Evolutionary conservation across 352 stramenopile species (phyloP), one percentile per base, ranked within the genome.

Genomic region (Pseudoperonospora humuli): DNA sequence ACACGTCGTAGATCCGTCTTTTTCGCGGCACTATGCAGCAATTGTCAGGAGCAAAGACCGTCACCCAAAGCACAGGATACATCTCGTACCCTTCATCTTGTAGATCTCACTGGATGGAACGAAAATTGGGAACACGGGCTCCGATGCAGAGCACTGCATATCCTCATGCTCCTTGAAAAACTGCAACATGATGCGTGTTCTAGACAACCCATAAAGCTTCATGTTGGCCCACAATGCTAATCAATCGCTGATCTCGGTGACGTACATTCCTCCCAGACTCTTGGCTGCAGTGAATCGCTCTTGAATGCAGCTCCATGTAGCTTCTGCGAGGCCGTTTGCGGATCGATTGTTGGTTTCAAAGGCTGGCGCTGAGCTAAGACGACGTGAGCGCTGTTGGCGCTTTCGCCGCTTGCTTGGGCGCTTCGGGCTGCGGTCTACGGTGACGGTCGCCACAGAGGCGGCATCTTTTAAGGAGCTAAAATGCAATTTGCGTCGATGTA

Each of bases 1-100:
- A 51, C 7, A 86, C 76, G 40, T 89, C 76, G 40, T 89, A 89
- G 7, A 85, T 77, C 3, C 76, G 57, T 38, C 76, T 66, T 39
- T 89, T 89, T 26, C 72, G 58, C 24, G 71, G 62, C 24, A 83
- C 76, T 88, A 35, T 21, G 25, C 23, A 54, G 47, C 27, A 8
- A 28, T 34, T 31, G 51, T 45, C 33, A 55, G 19, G 20, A 54
- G 14, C 14, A 40, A 21, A 24, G 39, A 4, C 19, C 24, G 18
- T 31, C 9, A 36, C 26, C 18, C 11, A 19, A 23, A 13, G n/a
- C 52, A 35, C 29, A 52, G 17, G 28, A 41, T n/a, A 33, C 19
- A 59, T 7, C 15, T 14, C 50, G 39, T 61, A 84, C 74, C 64
- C 21, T 86, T 61, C 64, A 86, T 81, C 41, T 42, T 66, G 57